These are phyloP conservation scores for Speleostelium caveatum DNA, from an alignment of 78 protist genomes.

Conservation along the genomic window DNA sequence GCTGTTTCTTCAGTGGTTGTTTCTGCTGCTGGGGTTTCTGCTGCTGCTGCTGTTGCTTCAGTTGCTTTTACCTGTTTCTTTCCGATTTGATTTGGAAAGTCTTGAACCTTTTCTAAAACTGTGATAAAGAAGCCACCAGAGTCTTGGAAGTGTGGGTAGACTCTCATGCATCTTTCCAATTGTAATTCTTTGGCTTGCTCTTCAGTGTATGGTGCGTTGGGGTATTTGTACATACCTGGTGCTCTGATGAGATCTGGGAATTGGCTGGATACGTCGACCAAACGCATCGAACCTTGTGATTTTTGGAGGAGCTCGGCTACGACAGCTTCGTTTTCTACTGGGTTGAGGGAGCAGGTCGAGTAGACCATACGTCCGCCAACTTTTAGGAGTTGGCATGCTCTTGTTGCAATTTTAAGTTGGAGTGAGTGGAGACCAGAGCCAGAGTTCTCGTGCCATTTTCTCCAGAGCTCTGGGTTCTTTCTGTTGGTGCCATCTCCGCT, in stretches of 20 bases:
- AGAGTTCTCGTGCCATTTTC: conserved; percentile 81
- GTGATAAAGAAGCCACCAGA: conserved; percentile 99
- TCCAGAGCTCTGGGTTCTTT: conserved; percentile 94
- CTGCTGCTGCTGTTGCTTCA: conserved; percentile 1
- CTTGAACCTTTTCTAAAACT: conserved; percentile 88
- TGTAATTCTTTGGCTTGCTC: conserved; percentile 57
- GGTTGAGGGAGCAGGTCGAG: conserved; percentile 98
- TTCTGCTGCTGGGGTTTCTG: conserved; percentile 2
- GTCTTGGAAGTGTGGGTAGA: conserved; percentile 96
- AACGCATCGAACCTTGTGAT: conserved; percentile 66
- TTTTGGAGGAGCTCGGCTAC: conserved; percentile 87
- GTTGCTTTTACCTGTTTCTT: neutral
- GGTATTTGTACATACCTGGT: conserved; percentile 91
- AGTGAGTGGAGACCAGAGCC: conserved; percentile 80
- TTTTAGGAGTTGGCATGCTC: conserved; percentile 86
- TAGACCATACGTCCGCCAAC: conserved; percentile 97
- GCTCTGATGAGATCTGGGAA: conserved; percentile 81
- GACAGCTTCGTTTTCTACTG: conserved; percentile 99
- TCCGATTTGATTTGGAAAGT: conserved; percentile 68
- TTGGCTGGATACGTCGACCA: conserved; percentile 85
- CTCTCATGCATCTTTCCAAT: conserved; percentile 87
- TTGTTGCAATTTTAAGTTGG: conserved; percentile 91
- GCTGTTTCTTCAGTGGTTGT: neutral
- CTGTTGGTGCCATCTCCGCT: conserved; percentile 98
- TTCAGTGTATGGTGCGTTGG: conserved; percentile 87